Percentiles rank a stretch among this genome's conserved stretches.
Evolutionary conservation across 2,329 filamentous ascomycete species (phyloP).

Genomic region (Hyphodiscus sp.): DNA sequence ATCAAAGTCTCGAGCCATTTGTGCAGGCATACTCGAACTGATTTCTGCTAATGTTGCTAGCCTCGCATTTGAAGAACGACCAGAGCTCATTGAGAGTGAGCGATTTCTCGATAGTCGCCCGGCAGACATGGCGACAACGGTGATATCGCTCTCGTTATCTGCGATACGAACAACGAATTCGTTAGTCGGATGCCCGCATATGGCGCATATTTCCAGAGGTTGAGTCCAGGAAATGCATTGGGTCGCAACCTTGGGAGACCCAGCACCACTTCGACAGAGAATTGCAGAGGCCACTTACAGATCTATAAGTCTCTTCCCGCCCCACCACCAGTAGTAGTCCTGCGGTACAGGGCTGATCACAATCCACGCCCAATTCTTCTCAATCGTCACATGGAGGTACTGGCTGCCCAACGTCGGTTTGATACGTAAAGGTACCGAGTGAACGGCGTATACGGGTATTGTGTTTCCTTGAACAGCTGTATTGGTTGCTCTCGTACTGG

Average conservation of each 20-base stretch:
- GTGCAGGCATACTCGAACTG: slow-evolving; percentile 38
- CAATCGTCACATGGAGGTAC: slow-evolving; percentile 29
- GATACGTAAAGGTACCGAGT: slow-evolving; percentile 16
- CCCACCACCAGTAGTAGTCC: slow-evolving; percentile 25
- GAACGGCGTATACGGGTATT: slow-evolving; percentile 14
- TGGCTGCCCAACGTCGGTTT: slow-evolving; percentile 19
- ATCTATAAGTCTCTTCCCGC: slow-evolving; percentile 25
- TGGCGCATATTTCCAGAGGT: slow-evolving; percentile 17
- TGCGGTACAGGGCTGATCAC: slow-evolving; percentile 31
- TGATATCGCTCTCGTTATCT: slow-evolving; percentile 24
- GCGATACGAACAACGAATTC: slow-evolving; percentile 16
- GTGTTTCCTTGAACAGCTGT: slow-evolving; percentile 20
- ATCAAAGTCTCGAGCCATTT: slow-evolving; percentile 58
- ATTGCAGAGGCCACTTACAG: slow-evolving; percentile 23
- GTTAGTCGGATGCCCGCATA: slow-evolving; percentile 28
- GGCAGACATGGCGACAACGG: slow-evolving; percentile 49
- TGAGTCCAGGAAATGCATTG: slow-evolving; percentile 18
- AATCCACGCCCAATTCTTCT: slow-evolving; percentile 28
- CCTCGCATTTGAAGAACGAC: slow-evolving; percentile 40
- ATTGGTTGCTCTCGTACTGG: slow-evolving; percentile 17
- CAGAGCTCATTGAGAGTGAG: slow-evolving; percentile 52
- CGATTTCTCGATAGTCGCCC: slow-evolving; percentile 50
- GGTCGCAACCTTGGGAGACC: slow-evolving; percentile 13
- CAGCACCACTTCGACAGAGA: slow-evolving; percentile 16
- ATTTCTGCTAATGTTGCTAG: slow-evolving; percentile 44